Base-by-base conservation (phyloP, 768 basidiomycete genomes). In the Holtermannia corniformis region DNA sequence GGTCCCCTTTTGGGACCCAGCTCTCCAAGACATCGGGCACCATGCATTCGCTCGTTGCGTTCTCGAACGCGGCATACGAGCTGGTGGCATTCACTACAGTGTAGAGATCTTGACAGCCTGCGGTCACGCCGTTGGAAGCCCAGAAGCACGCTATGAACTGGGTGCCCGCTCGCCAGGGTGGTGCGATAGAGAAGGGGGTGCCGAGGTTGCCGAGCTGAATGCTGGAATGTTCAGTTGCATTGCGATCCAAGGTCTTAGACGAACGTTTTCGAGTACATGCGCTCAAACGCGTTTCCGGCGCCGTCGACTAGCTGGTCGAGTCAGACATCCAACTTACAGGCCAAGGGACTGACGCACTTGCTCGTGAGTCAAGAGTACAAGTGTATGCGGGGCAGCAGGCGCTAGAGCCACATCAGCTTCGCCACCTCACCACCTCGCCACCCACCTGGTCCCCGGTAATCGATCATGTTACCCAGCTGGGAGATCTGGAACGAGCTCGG, bases 81-180 rank as follows among this genome's bases (percentile, higher is more conserved):
- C 43, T n/a, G 37, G 50, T 5, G 14, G 28, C 44, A 7, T 52
- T 55, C 13, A 58, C 53, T 25, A 65, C 59, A 10, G 64, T 65
- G 21, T 50, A 45, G 7, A 65, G 48, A 51, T 65, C 64, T 58
- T 65, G 64, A 51, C 64, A 65, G 19, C 64, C 64, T 27, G 61
- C 64, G 5, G 57, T 57, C 22, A 60, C 56, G 20, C 52, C 54
- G 43, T 61, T 63, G 16, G 47, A 50, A 0, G 49, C 28, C 64
- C 64, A 65, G 20, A 65, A 57, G 49, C 64, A 65, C 0, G 44
- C 61, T 20, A 65, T 65, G 32, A 65, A 62, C 50, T 65, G 58
- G 12, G 46, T 44, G 20, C 44, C 28, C 10, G 16, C 32, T 37
- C 32, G 32, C 32, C 32, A 37, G 7, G 32, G 32, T 37, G 32